A percentile compares a stretch with the other conserved stretches of the same genome.
These are phyloP conservation scores for Tremella yokohamensis DNA, from an alignment of 768 basidiomycete species.

Conservation along the genomic window DNA sequence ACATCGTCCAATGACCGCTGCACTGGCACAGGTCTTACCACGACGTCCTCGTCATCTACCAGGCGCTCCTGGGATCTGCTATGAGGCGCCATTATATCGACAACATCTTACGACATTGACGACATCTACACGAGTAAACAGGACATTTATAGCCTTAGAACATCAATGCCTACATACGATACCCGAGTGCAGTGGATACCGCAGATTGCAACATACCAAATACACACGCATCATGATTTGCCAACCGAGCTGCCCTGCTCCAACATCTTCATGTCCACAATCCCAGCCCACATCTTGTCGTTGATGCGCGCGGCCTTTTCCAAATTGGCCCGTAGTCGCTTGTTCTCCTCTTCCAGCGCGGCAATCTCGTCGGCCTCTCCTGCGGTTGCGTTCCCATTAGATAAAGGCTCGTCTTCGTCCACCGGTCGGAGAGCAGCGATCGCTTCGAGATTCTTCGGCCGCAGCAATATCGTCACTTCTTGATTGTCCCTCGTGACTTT, in stretches of 20 bases:
- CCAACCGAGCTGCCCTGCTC: background rate
- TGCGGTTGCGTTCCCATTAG: no score
- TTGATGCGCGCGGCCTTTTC: slow-evolving; percentile 85
- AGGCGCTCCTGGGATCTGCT: background rate
- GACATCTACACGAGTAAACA: no score
- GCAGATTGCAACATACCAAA: no score
- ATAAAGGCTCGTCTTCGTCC: background rate
- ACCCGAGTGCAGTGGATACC: no score
- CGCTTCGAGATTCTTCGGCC: slow-evolving; percentile 12
- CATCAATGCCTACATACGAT: no score
- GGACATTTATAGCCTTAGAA: no score
- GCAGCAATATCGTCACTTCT: slow-evolving; percentile 36
- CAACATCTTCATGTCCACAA: slow-evolving; percentile 58
- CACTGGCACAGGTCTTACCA: slow-evolving; percentile 34
- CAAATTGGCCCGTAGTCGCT: slow-evolving; percentile 64
- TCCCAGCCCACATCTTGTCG: slow-evolving; percentile 85
- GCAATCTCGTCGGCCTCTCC: slow-evolving; percentile 49
- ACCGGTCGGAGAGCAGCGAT: background rate
- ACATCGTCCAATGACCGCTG: slow-evolving; percentile 55
- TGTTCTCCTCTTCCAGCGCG: slow-evolving; percentile 71
- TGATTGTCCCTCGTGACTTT: slow-evolving; percentile 30
- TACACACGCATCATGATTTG: no score
- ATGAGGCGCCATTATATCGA: no score
- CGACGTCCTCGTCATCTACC: slow-evolving; percentile 8
- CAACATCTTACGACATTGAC: no score